These are phyloP conservation scores for Chlorociboria aeruginascens DNA, from an alignment of 495 filamentous ascomycete species.

Conservation along the genomic window DNA sequence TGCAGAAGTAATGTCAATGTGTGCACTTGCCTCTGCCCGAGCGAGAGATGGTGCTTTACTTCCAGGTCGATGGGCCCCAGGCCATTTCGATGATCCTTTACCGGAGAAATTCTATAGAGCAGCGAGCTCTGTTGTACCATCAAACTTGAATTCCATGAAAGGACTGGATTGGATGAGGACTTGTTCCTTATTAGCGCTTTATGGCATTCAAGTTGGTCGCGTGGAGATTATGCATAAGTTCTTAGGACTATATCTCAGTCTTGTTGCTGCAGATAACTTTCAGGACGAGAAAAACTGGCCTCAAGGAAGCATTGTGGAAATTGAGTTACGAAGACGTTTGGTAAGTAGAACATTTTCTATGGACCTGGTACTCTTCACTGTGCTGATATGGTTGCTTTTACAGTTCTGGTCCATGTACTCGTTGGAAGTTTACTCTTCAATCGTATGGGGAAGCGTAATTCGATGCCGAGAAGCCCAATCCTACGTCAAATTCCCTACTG, in stretches of 20 bases:
- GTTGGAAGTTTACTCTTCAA: constrained; percentile 35
- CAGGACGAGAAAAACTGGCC: constrained; percentile 41
- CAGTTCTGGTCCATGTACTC: constrained; percentile 44
- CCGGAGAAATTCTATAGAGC: constrained; percentile 36
- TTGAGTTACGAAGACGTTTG: constrained; percentile 34
- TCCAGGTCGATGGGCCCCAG: constrained; percentile 20
- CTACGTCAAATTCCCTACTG: constrained; percentile 31
- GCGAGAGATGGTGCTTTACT: constrained; percentile 34
- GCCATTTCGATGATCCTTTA: constrained; percentile 21
- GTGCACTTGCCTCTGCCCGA: constrained; percentile 32
- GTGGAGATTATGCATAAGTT: constrained; percentile 36
- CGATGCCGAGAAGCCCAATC: constrained; percentile 32
- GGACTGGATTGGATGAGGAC: constrained; percentile 35
- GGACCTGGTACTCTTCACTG: not conserved
- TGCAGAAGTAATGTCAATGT: constrained; percentile 37
- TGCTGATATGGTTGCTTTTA: constrained; percentile 3
- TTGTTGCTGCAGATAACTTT: constrained; percentile 31
- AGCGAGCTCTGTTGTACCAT: constrained; percentile 29
- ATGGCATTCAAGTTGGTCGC: constrained; percentile 34
- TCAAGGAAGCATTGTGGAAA: constrained; percentile 27
- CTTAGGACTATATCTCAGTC: constrained; percentile 33
- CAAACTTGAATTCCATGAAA: constrained; percentile 24
- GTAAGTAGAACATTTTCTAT: constrained; percentile 17
- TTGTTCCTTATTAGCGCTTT: constrained; percentile 33
- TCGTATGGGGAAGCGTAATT: constrained; percentile 36